A percentile compares a stretch with the other conserved stretches of the same genome.
Conservation (phyloP, 169 alveolate genomes). For the Toxoplasma gondii region DNA sequence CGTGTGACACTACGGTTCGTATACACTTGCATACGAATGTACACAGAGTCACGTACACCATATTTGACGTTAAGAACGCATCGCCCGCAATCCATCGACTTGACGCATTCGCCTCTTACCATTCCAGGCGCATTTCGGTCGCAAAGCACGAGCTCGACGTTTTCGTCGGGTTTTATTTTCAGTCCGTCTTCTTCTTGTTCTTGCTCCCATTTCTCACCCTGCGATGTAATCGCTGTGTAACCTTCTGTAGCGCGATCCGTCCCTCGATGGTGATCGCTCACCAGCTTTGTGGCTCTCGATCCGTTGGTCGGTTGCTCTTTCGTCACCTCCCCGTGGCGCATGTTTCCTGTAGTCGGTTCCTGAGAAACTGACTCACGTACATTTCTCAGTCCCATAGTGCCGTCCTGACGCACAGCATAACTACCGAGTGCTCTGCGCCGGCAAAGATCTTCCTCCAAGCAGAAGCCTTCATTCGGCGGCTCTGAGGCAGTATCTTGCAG, state of each 20-base stretch:
- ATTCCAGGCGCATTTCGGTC: slow-evolving; percentile 28
- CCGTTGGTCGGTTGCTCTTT: neutral
- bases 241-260: neutral
- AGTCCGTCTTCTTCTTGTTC: neutral
- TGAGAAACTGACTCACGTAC: neutral
- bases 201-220: neutral
- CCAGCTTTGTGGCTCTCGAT: neutral
- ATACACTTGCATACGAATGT: too few relatives aligned
- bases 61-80: too few relatives aligned
- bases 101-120: neutral
- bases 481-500: neutral
- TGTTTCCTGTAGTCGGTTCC: neutral
- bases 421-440: neutral
- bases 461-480: neutral
- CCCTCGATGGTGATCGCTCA: too few relatives aligned
- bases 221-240: neutral
- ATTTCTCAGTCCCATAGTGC: neutral
- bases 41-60: too few relatives aligned
- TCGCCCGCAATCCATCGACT: too few relatives aligned
- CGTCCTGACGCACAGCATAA: neutral
- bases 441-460: neutral
- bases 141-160: slow-evolving; percentile 9
- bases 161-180: neutral
- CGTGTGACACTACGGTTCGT: too few relatives aligned
- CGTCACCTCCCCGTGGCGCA: neutral